Evolutionary conservation across 192 early-diverging fungal genomes (phyloP), one percentile per base, ranked within the genome.

Genomic region (Dissophora globulifera): DNA sequence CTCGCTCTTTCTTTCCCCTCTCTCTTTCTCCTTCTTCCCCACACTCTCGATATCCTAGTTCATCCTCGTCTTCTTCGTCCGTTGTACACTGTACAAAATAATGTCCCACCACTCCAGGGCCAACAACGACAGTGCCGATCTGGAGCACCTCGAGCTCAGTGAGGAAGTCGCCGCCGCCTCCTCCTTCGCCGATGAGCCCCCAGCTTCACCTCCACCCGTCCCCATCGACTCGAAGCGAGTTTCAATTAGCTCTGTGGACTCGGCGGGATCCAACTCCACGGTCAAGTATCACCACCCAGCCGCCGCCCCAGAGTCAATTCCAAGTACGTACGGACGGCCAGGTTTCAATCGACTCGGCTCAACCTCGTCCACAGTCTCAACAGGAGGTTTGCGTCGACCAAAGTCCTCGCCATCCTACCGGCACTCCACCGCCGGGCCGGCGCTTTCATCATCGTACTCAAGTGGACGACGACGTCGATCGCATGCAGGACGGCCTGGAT

Each of bases 101-200:
- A 76, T 76, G 72, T 76, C 72, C 40, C 63, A 76, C 45, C 72
- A 76, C 45, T 76, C 72, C 35, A 76, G 72, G 47, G 72, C 46
- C 8, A 67, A 67, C 52, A 76, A 76, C 52, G 29, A 76, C 1
- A 76, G 72, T 33, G 72, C 63, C 13, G 72, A 76, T 56, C 63
- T 76, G 43, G 72, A 76, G 47, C 72, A 67, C 38, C 58, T 76
- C 17, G 72, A 76, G 30, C 52, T 76, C 12, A 64, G 53, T 2
- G 72, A 76, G 47, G 63, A 66, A 17, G 26, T 66, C 40, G 25
- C 38, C 38, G 46, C 55, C 10, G 15, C 29, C 26, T 38, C 43
- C 5, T 19, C 47, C n/a, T n/a, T n/a, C 27, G 52, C 48, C n/a
- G 51, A 64, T 30, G 16, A 25, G 6, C 69, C 35, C 11, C 23